Evolutionary conservation across 495 filamentous ascomycete genomes (phyloP).

Genomic region (Trichoderma reesei): DNA sequence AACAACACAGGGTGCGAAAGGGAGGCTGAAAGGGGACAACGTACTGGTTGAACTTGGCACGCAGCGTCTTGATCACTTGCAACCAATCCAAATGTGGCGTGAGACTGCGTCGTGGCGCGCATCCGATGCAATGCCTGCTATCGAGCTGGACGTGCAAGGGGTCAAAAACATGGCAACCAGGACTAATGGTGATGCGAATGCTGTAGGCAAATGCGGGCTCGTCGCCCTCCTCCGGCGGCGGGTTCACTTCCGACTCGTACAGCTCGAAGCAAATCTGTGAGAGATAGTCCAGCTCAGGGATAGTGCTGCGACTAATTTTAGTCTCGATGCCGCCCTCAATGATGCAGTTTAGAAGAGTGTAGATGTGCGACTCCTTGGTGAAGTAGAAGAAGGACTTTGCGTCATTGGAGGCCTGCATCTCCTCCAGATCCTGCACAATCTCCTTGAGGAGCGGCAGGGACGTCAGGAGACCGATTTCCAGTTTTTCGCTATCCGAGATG

Average conservation of each 20-base stretch:
- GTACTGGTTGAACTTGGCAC: conserved; percentile 90
- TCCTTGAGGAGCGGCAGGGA: conserved; percentile 87
- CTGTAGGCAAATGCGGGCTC: conserved; percentile 70
- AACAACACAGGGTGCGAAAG: conserved; percentile 4
- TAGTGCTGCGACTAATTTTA: conserved; percentile 78
- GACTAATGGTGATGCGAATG: conserved; percentile 90
- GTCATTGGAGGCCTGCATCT: conserved; percentile 85
- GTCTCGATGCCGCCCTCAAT: conserved; percentile 91
- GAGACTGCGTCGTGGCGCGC: conserved; percentile 75
- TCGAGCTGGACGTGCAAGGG: conserved; percentile 93
- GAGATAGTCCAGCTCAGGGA: conserved; percentile 96
- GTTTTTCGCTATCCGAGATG: conserved; percentile 85
- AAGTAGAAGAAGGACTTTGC: conserved; percentile 98
- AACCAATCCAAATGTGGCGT: conserved; percentile 95
- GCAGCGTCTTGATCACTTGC: conserved; percentile 82
- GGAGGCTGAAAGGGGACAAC: conserved; percentile 20
- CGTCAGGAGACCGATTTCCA: conserved; percentile 93
- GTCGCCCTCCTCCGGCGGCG: conserved; percentile 31
- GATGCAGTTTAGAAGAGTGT: conserved; percentile 95
- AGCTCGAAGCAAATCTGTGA: conserved; percentile 95
- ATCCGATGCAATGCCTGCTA: conserved; percentile 88
- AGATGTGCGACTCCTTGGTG: conserved; percentile 97
- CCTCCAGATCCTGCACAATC: conserved; percentile 93
- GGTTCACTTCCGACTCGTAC: conserved; percentile 81
- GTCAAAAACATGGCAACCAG: conserved; percentile 92